Evolutionary conservation across 2,329 filamentous ascomycete species (phyloP).

Genomic region (Scedosporium apiospermum): DNA sequence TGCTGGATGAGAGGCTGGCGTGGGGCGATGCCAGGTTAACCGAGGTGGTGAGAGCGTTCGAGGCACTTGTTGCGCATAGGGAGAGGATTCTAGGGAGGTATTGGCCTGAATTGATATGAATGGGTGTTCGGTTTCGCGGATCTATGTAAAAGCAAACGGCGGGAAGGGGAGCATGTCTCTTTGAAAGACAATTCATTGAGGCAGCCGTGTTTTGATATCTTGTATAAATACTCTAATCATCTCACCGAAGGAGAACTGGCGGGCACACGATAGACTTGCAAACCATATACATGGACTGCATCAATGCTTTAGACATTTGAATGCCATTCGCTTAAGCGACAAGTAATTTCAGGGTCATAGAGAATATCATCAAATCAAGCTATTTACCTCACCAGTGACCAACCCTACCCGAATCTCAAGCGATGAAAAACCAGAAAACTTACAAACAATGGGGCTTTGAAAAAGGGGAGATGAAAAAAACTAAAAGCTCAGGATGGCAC

Average conservation of each 20-base stretch:
- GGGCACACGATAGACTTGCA: neutral
- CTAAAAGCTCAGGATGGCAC: neutral
- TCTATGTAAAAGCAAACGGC: neutral
- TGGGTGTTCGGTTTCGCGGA: no score
- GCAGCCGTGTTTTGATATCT: no score
- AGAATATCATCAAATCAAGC: no score
- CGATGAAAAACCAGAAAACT: neutral
- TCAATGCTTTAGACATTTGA: no score
- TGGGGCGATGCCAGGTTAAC: slow-evolving; percentile 57
- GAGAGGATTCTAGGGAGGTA: slow-evolving; percentile 20
- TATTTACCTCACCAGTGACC: no score
- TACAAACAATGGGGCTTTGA: neutral
- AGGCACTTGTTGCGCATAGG: slow-evolving; percentile 47
- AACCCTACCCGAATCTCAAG: no score
- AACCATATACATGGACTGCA: no score
- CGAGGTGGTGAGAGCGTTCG: slow-evolving; percentile 44
- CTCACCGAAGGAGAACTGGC: neutral
- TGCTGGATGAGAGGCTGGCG: slow-evolving; percentile 54
- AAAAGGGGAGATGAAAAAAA: neutral
- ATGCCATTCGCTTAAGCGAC: no score
- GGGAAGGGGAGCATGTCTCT: no score
- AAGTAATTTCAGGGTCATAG: no score
- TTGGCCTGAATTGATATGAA: slow-evolving; percentile 6
- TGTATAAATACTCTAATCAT: neutral
- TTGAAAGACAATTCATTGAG: no score